These are phyloP conservation scores for Monascus ruber DNA, from an alignment of 2,329 filamentous ascomycete genomes.

Conservation along the genomic window DNA sequence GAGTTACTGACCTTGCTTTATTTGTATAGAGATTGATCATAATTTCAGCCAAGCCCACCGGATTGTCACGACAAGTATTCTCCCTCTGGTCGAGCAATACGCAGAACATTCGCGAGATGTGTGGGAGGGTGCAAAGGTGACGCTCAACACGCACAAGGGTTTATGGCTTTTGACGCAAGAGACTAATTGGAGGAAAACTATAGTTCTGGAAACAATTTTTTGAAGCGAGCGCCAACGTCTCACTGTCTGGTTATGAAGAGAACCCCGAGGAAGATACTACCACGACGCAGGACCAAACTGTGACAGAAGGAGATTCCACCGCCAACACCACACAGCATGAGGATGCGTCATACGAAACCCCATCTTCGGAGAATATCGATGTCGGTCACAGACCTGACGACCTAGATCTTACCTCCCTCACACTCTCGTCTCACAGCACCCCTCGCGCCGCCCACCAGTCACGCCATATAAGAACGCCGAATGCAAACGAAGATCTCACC, in stretches of 20 bases:
- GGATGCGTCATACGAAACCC: slow-evolving; percentile 30
- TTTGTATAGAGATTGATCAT: slow-evolving; percentile 76
- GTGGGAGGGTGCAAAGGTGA: slow-evolving; percentile 90
- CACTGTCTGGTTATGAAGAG: slow-evolving; percentile 88
- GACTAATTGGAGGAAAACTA: not conserved
- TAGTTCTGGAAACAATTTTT: slow-evolving; percentile 99
- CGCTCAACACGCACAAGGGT: not conserved
- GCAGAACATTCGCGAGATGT: slow-evolving; percentile 85
- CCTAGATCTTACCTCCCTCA: slow-evolving; percentile 33
- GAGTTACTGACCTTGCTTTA: slow-evolving; percentile 4
- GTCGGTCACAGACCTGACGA: slow-evolving; percentile 29
- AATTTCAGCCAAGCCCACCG: slow-evolving; percentile 96
- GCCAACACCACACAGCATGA: slow-evolving; percentile 33
- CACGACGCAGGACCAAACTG: slow-evolving; percentile 38
- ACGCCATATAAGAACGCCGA: slow-evolving; percentile 9
- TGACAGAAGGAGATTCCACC: slow-evolving; percentile 45
- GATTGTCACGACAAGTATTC: slow-evolving; percentile 86
- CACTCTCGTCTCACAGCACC: slow-evolving; percentile 37
- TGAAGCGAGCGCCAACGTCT: slow-evolving; percentile 94
- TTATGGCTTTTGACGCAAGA: not conserved
- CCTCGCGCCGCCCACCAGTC: slow-evolving; percentile 26
- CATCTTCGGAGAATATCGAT: slow-evolving; percentile 23
- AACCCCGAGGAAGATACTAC: slow-evolving; percentile 50
- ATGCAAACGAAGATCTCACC: slow-evolving; percentile 27
- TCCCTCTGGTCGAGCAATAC: slow-evolving; percentile 91